Evolutionary conservation across 2,329 filamentous ascomycete genomes (phyloP), one percentile per base, ranked within the genome.

Genomic region (Cadophora gregata): DNA sequence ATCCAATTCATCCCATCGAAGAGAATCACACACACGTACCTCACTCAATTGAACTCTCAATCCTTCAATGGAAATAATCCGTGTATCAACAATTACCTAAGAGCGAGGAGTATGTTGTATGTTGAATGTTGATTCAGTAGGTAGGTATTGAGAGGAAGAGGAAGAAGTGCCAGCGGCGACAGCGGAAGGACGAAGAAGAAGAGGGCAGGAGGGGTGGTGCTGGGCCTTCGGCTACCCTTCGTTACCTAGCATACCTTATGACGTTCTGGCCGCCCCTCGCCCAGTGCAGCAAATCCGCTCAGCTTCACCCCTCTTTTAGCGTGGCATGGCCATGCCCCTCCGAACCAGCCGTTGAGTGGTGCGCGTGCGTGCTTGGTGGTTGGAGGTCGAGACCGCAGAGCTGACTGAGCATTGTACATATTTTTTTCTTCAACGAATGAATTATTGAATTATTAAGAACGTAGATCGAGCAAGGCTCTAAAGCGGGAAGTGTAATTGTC

Each of bases 301-400:
- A n/a, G n/a, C n/a, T n/a, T 50, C 62, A 69, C 60, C 70, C 71
- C 71, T 70, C 70, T 66, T 60, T 67, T 72, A 71, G 71, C 70
- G 42, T 45, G 2, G 42, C 42, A 12, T 38, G n/a, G 4, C 16
- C 14, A 38, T 12, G 25, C 31, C 50, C 21, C 36, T 58, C 56
- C 67, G 60, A 64, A 45, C 59, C 61, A 38, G 5, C 67, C 62
- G 62, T 31, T 33, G 8, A 56, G 10, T 10, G 5, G 31, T 6
- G 10, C 31, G 5, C 5, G 5, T 33, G 31, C 31, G 31, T 33
- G 31, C 31, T n/a, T 62, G 45, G 33, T 19, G 31, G 8, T 2
- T 29, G 16, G 24, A 24, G 36, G 62, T 51, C 63, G 42, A 59
- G 71, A 66, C 21, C 27, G 14, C 2, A 7, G 2, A 6, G 71